phyloP scores from a whole-genome alignment of 345 rosid genomes.

The Melaleuca quinquenervia region DNA sequence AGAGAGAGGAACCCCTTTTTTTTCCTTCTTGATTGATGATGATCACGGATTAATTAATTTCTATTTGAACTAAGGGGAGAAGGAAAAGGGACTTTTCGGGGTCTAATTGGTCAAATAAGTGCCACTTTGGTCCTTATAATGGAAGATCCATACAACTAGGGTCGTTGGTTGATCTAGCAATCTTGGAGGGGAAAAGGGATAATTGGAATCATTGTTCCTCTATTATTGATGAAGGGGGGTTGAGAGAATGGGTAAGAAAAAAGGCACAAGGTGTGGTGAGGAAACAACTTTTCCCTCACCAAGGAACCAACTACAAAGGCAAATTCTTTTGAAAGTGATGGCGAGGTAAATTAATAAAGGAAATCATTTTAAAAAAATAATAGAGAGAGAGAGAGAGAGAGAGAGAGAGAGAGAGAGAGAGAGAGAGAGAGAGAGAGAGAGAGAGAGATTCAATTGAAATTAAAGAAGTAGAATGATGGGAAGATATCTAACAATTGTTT shows the following conservation, averaged over 20 bases:
- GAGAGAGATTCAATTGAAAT: neutral
- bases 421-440: neutral
- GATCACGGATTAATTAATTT: slow-evolving; percentile 16
- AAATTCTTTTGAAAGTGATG: neutral
- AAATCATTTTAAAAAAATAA: neutral
- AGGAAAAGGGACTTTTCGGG: neutral
- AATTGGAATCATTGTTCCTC: slow-evolving; percentile 17
- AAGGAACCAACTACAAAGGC: slow-evolving; percentile 24
- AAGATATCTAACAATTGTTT: neutral
- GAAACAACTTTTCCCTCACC: slow-evolving; percentile 13
- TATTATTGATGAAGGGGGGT: slow-evolving; percentile 22
- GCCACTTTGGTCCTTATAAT: neutral
- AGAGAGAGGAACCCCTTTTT: neutral
- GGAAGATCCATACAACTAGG: neutral
- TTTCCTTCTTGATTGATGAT: neutral
- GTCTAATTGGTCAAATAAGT: neutral
- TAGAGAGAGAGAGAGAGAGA: neutral
- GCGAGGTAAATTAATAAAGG: neutral
- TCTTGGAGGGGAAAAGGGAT: neutral
- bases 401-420: neutral
- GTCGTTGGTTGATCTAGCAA: neutral
- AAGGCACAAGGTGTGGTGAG: neutral
- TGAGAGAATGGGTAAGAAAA: slow-evolving; percentile 6
- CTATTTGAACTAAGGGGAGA: slow-evolving; percentile 1
- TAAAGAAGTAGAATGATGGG: neutral